Percentiles rank a stretch among this genome's conserved stretches.
Conservation (phyloP, 495 filamentous ascomycete species). For the Penicillium herquei region DNA sequence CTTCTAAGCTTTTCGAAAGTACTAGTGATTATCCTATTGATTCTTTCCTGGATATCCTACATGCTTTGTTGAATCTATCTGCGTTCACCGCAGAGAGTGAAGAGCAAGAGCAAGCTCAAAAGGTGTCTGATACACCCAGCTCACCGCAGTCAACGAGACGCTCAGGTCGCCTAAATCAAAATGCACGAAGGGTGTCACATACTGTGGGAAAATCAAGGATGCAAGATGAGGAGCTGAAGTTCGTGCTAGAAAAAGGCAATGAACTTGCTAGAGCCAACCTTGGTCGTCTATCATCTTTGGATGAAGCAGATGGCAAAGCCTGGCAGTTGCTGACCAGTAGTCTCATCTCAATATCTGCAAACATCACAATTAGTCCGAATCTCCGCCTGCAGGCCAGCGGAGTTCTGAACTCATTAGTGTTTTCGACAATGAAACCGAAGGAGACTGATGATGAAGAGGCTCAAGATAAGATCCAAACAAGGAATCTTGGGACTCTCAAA, state of each 20-base stretch:
- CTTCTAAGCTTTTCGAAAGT: slow-evolving; percentile 82
- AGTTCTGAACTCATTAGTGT: slow-evolving; percentile 70
- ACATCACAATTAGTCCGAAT: slow-evolving; percentile 48
- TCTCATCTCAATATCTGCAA: slow-evolving; percentile 64
- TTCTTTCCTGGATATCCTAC: slow-evolving; percentile 74
- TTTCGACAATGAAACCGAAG: slow-evolving; percentile 45
- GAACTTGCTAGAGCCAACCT: slow-evolving; percentile 79
- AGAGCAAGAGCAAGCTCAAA: slow-evolving; percentile 29
- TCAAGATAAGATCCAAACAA: slow-evolving; percentile 59
- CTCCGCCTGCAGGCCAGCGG: slow-evolving; percentile 72
- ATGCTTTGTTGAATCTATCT: slow-evolving; percentile 67
- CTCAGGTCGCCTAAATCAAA: slow-evolving; percentile 48
- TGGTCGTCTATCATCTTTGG: slow-evolving; percentile 61
- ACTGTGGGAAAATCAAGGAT: slow-evolving; percentile 41
- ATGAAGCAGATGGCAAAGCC: slow-evolving; percentile 61
- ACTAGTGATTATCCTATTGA: slow-evolving; percentile 82
- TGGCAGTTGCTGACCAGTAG: slow-evolving; percentile 73
- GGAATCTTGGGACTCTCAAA: slow-evolving; percentile 68
- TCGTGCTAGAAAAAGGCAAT: slow-evolving; percentile 79
- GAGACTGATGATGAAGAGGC: slow-evolving; percentile 26
- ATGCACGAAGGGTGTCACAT: slow-evolving; percentile 57
- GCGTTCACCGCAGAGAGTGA: slow-evolving; percentile 35
- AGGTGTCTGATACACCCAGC: slow-evolving; percentile 12
- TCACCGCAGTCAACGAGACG: slow-evolving; percentile 34
- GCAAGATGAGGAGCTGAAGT: slow-evolving; percentile 52